Evolutionary conservation across 768 basidiomycete species (phyloP).

Genomic region (Suillus subluteus): DNA sequence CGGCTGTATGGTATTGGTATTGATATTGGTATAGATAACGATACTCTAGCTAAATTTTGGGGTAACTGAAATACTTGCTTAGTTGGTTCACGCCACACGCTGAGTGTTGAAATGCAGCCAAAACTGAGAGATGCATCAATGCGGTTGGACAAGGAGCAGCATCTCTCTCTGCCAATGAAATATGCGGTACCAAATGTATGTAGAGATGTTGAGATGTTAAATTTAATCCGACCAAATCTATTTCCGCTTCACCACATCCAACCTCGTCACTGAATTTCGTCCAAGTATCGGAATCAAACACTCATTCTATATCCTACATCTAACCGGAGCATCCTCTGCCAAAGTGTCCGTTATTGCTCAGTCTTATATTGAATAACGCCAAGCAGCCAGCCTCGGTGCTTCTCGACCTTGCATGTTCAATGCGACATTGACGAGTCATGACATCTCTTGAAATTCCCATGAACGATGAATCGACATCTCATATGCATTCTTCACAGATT

Average conservation of each 20-base stretch:
- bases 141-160: neutral
- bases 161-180: neutral
- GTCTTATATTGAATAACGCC: neutral
- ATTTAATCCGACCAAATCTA: neutral
- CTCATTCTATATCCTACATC: neutral
- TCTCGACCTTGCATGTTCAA: slow-evolving; percentile 13
- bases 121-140: neutral
- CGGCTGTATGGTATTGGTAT: neutral
- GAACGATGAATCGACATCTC: slow-evolving; percentile 19
- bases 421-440: slow-evolving; percentile 27
- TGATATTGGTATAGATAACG: neutral
- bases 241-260: neutral
- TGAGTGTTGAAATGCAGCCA: neutral
- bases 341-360: neutral
- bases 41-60: neutral
- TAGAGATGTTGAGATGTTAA: neutral
- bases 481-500: slow-evolving; percentile 1
- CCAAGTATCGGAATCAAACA: neutral
- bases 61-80: neutral
- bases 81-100: neutral
- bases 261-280: neutral
- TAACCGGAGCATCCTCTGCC: neutral
- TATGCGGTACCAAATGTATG: neutral
- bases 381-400: neutral
- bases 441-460: slow-evolving; percentile 30